Base-by-base conservation (phyloP, 1,139 yeast species). In the Candida pseudoviswanathii region DNA sequence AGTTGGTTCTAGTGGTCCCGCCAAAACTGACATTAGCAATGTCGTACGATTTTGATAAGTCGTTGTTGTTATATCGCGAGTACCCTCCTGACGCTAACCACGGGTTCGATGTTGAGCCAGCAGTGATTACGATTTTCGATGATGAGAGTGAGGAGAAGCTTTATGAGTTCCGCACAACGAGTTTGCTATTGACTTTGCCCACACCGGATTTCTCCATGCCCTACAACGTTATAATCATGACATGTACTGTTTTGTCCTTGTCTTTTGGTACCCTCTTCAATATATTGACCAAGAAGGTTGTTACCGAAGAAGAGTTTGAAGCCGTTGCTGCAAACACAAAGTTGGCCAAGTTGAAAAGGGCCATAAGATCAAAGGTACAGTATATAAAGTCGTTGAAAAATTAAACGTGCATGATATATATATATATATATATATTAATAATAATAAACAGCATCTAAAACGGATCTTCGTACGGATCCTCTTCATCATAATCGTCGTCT, bases 131-230 rank as follows among this genome's bases (percentile, higher is more conserved):
- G 0, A 80, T 88, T 0, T 54, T 79, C 4, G 58, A 62, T 21
- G 58, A 62, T n/a, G 54, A 61, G 10, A 57, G 61, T 5, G 54
- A 66, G 1, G 53, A 54, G 36, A 51, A 58, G n/a, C 22, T 37
- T 37, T 89, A 89, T 58, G 80, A 83, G 46, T 65, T 86, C 53
- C 78, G 99, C 61, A 90, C 98, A 0, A 84, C 97, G 1, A 88
- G 97, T 41, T 77, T 92, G 48, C 73, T 95, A 51, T 75, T 95
- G 44, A 84, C 96, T 0, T 77, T 95, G 47, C 97, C 99, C 2
- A 95, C 98, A 0, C 99, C 99, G 0, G 99, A 95, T 71, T 95
- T 95, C 67, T 89, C 96, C 52, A 95, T 95, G 99, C 99, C 99
- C 1, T 95, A 95, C 65, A 95, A 95, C 62, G 99, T 95, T 44